phyloP scores from a whole-genome alignment of 139 green algal species.

The Zygnema circumcarinatum region DNA sequence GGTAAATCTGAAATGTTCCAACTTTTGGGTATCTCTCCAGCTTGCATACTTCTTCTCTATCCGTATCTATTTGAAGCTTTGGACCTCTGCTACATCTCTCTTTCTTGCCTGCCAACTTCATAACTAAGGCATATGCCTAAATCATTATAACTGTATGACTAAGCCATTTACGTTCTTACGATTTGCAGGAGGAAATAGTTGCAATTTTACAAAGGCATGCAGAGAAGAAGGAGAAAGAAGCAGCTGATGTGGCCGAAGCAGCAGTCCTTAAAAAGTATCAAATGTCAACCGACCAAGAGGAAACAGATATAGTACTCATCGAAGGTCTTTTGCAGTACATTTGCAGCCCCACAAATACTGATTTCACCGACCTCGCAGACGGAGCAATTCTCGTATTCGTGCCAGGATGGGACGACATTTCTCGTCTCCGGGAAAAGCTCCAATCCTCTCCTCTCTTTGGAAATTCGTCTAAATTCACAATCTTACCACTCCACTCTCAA shows the following conservation, averaged over 20 bases:
- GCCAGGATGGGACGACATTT: constrained; percentile 87
- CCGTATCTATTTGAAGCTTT: too few species aligned
- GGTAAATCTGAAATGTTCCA: too few species aligned
- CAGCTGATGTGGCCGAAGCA: constrained; percentile 4
- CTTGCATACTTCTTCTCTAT: too few species aligned
- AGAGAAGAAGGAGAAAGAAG: constrained; percentile 29
- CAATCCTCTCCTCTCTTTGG: constrained; percentile 54
- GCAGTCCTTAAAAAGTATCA: constrained; percentile 60
- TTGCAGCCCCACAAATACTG: constrained; percentile 60
- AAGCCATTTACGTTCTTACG: too few species aligned
- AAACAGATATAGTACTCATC: constrained; percentile 84
- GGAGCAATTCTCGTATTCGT: constrained; percentile 82
- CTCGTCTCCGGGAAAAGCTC: constrained; percentile 74
- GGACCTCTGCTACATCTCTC: too few species aligned
- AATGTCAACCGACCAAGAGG: constrained; percentile 53
- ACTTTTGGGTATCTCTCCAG: too few species aligned
- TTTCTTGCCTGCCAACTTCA: too few species aligned
- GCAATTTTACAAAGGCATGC: background rate
- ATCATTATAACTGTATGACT: too few species aligned
- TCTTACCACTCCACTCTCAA: constrained; percentile 82
- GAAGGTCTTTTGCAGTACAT: constrained; percentile 81
- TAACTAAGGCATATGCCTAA: too few species aligned
- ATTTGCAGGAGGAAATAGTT: background rate
- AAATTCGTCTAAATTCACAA: constrained; percentile 24
- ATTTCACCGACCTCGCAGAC: background rate